Conservation (phyloP, 331 rosid species). For the Spiraea crenata region DNA sequence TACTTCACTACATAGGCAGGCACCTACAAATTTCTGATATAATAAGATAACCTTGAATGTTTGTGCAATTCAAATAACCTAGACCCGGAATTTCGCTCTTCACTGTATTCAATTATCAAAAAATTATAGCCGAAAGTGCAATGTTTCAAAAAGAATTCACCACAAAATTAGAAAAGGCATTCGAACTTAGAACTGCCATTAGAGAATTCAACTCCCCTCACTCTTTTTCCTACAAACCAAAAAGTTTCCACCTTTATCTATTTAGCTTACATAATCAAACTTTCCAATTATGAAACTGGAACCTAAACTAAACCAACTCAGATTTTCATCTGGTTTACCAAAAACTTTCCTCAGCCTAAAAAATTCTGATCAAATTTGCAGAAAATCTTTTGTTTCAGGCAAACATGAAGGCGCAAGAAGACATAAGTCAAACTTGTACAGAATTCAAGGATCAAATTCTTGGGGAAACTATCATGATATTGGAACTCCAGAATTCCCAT, state of each 20-base stretch:
- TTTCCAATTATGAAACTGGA: slow-evolving; percentile 2
- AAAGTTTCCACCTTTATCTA: neutral
- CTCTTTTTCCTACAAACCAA: neutral
- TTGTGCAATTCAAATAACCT: neutral
- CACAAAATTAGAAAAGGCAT: neutral
- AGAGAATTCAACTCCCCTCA: too few species aligned
- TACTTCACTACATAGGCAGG: too few species aligned
- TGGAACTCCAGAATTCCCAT: slow-evolving; percentile 19
- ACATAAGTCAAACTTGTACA: neutral
- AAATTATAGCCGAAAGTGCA: neutral
- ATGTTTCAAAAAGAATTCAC: neutral
- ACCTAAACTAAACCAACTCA: neutral
- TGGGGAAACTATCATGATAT: neutral
- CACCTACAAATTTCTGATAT: neutral
- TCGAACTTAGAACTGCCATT: neutral
- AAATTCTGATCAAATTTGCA: slow-evolving; percentile 7
- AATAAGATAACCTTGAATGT: neutral
- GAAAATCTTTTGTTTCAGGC: neutral
- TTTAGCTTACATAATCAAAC: neutral
- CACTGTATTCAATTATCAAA: neutral
- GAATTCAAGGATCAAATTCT: neutral
- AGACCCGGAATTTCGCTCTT: slow-evolving; percentile 4
- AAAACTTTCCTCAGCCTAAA: neutral
- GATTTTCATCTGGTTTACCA: slow-evolving; percentile 9
- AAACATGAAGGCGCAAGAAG: neutral